Base-by-base conservation (phyloP, 305 asterid species). In the Fraxinus xanthoxyloides region DNA sequence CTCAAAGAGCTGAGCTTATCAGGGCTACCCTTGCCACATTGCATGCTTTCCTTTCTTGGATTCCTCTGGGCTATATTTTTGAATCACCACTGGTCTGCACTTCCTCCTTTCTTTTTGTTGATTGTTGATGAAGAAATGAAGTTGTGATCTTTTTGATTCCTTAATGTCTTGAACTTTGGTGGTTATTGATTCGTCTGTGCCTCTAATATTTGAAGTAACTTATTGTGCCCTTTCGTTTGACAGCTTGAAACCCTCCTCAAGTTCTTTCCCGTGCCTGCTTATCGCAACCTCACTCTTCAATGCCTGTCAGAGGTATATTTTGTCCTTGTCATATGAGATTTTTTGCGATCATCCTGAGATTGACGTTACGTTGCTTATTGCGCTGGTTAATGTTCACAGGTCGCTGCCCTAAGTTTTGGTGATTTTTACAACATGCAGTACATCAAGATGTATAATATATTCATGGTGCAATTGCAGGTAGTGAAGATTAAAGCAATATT, bases 21-120 rank as follows among this genome's bases (percentile, higher is more conserved):
- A 89, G 98, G 90, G 98, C 98, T 82, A 97, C 99, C 17, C 85
- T 97, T 76, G 95, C 95, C 75, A 97, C 99, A 15, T 78, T 97
- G 86, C 99, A 97, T 86, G 99, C 98, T 79, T 97, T 97, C 82
- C 98, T 97, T 80, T 93, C 99, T n/a, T 97, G 99, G 99, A 97
- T 97, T 87, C 99, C 99, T 8, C 88, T 96, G 80, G 99, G 99
- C 86, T 96, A 96, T 85, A 96, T 96, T 80, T 96, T 96, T 87
- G 98, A 94, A 86, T 96, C 98, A 32, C 92, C 98, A 9, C 88
- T 96, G 99, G 99, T 96, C 84, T 84, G 97, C 85, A 85, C 75
- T 84, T 40, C 79, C 36, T 84, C 48, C 81, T 75, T 81, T 75
- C 74, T 86, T 82, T 77, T 70, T 76, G 73, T 85, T 80, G 4